phyloP scores from a whole-genome alignment of 163 green algal species.

The Chloroidium sp. region DNA sequence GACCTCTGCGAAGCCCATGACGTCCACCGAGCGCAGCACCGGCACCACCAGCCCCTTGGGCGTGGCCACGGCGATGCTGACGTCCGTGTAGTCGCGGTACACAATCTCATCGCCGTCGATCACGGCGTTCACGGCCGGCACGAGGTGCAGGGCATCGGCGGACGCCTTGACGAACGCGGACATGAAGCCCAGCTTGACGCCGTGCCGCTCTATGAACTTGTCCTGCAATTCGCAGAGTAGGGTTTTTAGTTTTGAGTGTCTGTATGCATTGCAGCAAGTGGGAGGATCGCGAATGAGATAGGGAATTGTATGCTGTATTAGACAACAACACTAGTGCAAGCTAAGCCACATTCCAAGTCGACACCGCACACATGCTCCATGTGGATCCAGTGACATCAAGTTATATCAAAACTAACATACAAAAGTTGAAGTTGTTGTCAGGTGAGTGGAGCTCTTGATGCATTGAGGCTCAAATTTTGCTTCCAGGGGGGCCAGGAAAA shows the following conservation, averaged over 20 bases:
- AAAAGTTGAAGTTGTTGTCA: no score
- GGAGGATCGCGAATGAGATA: no score
- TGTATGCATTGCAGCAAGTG: neutral
- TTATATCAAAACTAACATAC: no score
- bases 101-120: slow-evolving; percentile 97
- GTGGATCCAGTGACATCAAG: no score
- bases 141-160: slow-evolving; percentile 66
- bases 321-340: no score
- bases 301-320: no score
- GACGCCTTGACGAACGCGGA: slow-evolving; percentile 92
- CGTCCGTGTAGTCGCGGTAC: slow-evolving; percentile 95
- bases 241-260: neutral
- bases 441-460: no score
- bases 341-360: no score
- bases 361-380: no score
- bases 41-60: slow-evolving; percentile 98
- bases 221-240: slow-evolving; percentile 45
- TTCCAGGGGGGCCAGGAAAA: neutral
- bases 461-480: no score
- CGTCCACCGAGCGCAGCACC: slow-evolving; percentile 81
- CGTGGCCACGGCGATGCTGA: slow-evolving; percentile 94
- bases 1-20: slow-evolving; percentile 89
- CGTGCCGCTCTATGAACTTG: slow-evolving; percentile 88
- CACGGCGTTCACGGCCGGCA: slow-evolving; percentile 90
- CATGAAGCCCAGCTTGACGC: slow-evolving; percentile 99